phyloP scores from a whole-genome alignment of 2,329 filamentous ascomycete species.

The Fusarium nanum region DNA sequence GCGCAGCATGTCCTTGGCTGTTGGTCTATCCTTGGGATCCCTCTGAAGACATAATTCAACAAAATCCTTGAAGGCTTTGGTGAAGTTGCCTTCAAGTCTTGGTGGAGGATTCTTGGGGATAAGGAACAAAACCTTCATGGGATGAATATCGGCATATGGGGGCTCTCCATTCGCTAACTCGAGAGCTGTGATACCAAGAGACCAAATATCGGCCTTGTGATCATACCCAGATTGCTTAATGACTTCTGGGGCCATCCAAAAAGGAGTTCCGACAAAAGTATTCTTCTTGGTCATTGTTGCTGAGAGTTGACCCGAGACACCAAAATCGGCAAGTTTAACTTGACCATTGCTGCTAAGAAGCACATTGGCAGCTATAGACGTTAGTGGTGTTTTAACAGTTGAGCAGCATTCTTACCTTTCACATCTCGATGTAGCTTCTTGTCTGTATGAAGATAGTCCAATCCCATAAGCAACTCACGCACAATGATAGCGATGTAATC shows the following conservation, averaged over 20 bases:
- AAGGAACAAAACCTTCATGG: slow-evolving; percentile 97
- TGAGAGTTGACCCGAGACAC: slow-evolving; percentile 93
- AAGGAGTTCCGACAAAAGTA: slow-evolving; percentile 96
- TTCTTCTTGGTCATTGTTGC: slow-evolving; percentile 99
- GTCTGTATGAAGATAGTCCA: slow-evolving; percentile 94
- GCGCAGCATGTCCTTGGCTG: slow-evolving; percentile 85
- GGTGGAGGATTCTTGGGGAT: slow-evolving; percentile 96
- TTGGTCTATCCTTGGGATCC: slow-evolving; percentile 88
- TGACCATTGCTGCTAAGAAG: slow-evolving; percentile 90
- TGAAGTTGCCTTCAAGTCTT: slow-evolving; percentile 82
- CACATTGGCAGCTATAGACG: slow-evolving; percentile 82
- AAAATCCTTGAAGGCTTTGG: slow-evolving; percentile 85
- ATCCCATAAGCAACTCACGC: slow-evolving; percentile 85
- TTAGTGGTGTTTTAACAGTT: background rate
- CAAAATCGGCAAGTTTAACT: slow-evolving; percentile 97
- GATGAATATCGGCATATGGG: slow-evolving; percentile 95
- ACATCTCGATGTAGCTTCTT: slow-evolving; percentile 97
- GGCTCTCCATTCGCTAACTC: slow-evolving; percentile 93
- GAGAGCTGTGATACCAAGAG: slow-evolving; percentile 91
- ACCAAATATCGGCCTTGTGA: slow-evolving; percentile 98
- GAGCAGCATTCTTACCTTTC: slow-evolving; percentile 71
- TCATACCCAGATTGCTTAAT: slow-evolving; percentile 99
- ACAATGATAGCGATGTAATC: slow-evolving; percentile 98
- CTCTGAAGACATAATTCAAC: slow-evolving; percentile 85
- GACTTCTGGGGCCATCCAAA: slow-evolving; percentile 99